Evolutionary conservation across 2,329 filamentous ascomycete species (phyloP), one percentile per base, ranked within the genome.

Genomic region (Fusarium floridanum): DNA sequence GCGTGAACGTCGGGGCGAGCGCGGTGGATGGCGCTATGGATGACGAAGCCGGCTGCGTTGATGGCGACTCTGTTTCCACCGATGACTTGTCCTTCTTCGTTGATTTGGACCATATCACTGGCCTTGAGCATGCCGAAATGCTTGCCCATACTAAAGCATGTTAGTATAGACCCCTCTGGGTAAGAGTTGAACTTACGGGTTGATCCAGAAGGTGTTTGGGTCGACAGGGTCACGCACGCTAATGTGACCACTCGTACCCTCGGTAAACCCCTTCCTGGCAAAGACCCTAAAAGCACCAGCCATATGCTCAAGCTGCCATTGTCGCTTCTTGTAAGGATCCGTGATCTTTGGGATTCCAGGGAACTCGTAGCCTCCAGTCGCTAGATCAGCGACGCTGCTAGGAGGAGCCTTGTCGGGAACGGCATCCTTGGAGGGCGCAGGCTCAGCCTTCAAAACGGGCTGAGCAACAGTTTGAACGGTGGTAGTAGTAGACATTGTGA

Each of bases 231-330:
- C 91, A 12, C 90, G 85, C 0, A 92, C 88, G 12, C 82, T 86
- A 68, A 93, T 92, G 78, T 93, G 91, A 0, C 91, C 91, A 27
- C 85, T 84, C 82, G 91, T 91, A 50, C 91, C 91, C 79, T 92
- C 90, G 0, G 86, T 88, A 80, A 81, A 87, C 10, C 85, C 85
- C 36, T 83, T 76, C 48, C 84, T 83, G 4, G 83, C 84, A 77
- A 87, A 87, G 10, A 86, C 82, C 34, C 85, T 81, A 68, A 87
- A 87, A 1, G 86, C 85, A 20, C 82, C 79, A 1, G 82, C 85
- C 75, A 87, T 81, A 59, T 86, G 81, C 16, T 85, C 75, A 8
- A 81, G 74, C 71, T 80, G 78, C 77, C 80, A 82, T 50, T 70
- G 73, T 2, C 80, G 75, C 43, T 80, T 74, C 48, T 76, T 74